phyloP scores from a whole-genome alignment of 2,329 filamentous ascomycete species.

The Anthostomella pinea region DNA sequence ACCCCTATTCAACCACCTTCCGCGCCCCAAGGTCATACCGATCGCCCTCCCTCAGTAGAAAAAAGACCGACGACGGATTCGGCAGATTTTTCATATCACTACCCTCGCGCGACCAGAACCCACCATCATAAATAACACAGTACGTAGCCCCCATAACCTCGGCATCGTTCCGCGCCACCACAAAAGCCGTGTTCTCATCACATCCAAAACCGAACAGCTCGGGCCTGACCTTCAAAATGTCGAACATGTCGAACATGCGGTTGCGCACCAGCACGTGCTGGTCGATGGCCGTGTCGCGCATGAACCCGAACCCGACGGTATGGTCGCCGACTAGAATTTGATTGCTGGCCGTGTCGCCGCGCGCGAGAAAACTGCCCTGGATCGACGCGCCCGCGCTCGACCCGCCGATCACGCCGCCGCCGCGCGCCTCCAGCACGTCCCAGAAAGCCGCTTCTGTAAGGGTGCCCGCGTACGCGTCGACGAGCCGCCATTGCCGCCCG shows the following conservation, averaged over 20 bases:
- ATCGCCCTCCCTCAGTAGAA: slow-evolving; percentile 29
- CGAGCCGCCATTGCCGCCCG: slow-evolving; percentile 32
- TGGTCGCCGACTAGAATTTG: slow-evolving; percentile 32
- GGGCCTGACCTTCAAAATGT: slow-evolving; percentile 30
- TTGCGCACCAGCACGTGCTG: slow-evolving; percentile 33
- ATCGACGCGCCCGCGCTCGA: slow-evolving; percentile 32
- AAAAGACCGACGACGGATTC: slow-evolving; percentile 23
- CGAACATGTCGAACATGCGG: slow-evolving; percentile 33
- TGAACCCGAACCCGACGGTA: slow-evolving; percentile 31
- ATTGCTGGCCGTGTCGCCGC: slow-evolving; percentile 32
- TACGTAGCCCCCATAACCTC: slow-evolving; percentile 30
- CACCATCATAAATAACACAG: slow-evolving; percentile 30
- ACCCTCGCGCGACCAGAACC: slow-evolving; percentile 32
- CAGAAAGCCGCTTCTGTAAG: slow-evolving; percentile 27
- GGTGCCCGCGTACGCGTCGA: slow-evolving; percentile 33
- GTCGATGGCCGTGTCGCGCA: slow-evolving; percentile 29
- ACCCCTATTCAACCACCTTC: slow-evolving; percentile 23
- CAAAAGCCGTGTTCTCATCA: slow-evolving; percentile 33
- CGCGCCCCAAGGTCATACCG: slow-evolving; percentile 27
- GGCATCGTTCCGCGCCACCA: slow-evolving; percentile 28
- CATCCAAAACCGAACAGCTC: slow-evolving; percentile 31
- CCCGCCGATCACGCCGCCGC: slow-evolving; percentile 26
- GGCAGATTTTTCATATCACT: slow-evolving; percentile 28
- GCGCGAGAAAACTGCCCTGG: slow-evolving; percentile 31
- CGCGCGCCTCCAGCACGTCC: slow-evolving; percentile 28